Base-by-base conservation (phyloP, 2,329 filamentous ascomycete genomes). In the Westerdykella aurantiaca region DNA sequence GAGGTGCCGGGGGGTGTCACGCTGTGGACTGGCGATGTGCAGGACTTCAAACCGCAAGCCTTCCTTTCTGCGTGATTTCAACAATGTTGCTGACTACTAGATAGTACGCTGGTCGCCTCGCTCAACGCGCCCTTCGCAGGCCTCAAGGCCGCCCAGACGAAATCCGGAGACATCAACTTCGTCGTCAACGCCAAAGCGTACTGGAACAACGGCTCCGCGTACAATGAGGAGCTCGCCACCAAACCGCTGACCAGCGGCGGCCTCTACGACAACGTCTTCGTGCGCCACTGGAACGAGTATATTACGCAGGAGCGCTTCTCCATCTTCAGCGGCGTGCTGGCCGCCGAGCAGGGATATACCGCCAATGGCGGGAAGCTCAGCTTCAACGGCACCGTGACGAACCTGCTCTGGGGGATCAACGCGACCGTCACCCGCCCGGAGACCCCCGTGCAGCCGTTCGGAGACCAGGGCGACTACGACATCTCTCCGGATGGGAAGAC, bases 271-370 rank as follows among this genome's bases (percentile, higher is more conserved):
- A 80, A 78, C 42, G 79, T 88, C 38, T 93, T 86, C 56, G 84
- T 88, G 25, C 80, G 88, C 17, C 86, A 94, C 59, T 94, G 88
- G 88, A 86, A 94, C 63, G 67, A 76, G 10, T 94, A 85, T 69
- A 73, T 82, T 33, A 80, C 78, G 1, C 76, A 81, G 31, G 82
- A 87, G 57, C 80, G 77, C 48, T 84, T 82, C 56, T 78, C 85
- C 2, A 74, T 95, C 18, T 93, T 86, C 74, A 86, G 86, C 34
- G 83, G 83, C 31, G 75, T 77, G 2, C 65, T 93, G 23, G 45
- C 50, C 17, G 50, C 50, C 55, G 13, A 34, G 33, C 5, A 34
- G 33, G 33, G 6, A 6, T 6, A 34, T 12, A 11, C 57, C 59
- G 13, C 35, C 7, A 13, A 6, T 4, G 55, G 56, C 11, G 58